Conservation (phyloP, 225 moss, liverwort and hornwort genomes). For the Straminergon stramineum region DNA sequence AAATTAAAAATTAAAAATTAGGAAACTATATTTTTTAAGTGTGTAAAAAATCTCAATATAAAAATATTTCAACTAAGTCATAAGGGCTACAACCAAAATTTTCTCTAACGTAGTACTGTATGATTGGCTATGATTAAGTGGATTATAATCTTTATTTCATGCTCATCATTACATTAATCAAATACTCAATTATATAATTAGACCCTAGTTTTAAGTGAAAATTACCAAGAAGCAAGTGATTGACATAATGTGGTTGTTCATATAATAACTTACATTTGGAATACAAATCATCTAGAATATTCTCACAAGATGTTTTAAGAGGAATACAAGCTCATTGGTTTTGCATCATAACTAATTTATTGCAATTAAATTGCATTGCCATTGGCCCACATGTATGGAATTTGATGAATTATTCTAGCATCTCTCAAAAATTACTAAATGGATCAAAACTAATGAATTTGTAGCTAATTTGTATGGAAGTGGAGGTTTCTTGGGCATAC, state of each 20-base stretch:
- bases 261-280: background rate
- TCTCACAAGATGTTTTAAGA: too few relatives aligned
- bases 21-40: too few relatives aligned
- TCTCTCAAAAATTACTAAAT: background rate
- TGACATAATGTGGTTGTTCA: background rate
- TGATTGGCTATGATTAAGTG: background rate
- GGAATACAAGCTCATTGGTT: background rate
- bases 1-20: background rate
- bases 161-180: background rate
- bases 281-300: background rate
- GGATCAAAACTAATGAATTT: background rate
- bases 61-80: background rate
- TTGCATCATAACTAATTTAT: background rate
- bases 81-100: rapidly evolving
- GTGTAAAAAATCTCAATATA: background rate
- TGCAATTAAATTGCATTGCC: background rate
- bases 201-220: background rate
- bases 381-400: background rate
- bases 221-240: background rate
- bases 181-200: background rate
- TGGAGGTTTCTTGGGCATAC: background rate
- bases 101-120: rapidly evolving
- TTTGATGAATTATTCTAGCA: background rate
- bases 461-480: background rate
- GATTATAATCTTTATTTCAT: background rate